phyloP scores from a whole-genome alignment of 768 basidiomycete genomes.

The Pulveroboletus ravenelii region DNA sequence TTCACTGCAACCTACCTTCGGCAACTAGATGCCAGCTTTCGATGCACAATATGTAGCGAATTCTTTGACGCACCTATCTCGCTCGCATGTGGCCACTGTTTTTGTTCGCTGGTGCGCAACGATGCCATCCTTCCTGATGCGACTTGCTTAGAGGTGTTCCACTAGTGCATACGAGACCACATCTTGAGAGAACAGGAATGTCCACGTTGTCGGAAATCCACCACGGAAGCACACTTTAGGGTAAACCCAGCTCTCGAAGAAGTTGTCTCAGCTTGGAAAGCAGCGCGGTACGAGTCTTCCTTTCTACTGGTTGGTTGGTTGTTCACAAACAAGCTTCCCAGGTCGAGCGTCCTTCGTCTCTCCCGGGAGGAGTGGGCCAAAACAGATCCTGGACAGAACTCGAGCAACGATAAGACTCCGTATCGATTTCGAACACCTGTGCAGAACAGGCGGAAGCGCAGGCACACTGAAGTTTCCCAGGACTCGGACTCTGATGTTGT shows the following conservation, averaged over 20 bases:
- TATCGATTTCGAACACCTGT: slow-evolving; percentile 12
- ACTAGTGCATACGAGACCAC: slow-evolving; percentile 65
- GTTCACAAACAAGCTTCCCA: slow-evolving; percentile 16
- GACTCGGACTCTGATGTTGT: slow-evolving; percentile 28
- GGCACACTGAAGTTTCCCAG: slow-evolving; percentile 18
- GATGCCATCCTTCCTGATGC: not conserved
- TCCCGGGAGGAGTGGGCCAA: slow-evolving; percentile 31
- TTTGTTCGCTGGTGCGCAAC: slow-evolving; percentile 65
- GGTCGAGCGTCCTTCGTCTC: slow-evolving; percentile 41
- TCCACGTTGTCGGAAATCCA: slow-evolving; percentile 59
- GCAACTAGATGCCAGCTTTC: slow-evolving; percentile 56
- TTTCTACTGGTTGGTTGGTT: not conserved
- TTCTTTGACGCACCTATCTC: slow-evolving; percentile 69
- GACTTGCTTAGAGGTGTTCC: slow-evolving; percentile 3
- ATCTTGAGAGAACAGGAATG: slow-evolving; percentile 61
- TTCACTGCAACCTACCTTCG: slow-evolving; percentile 61
- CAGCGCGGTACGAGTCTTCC: slow-evolving; percentile 49
- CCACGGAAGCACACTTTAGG: slow-evolving; percentile 59
- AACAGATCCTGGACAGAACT: slow-evolving; percentile 3
- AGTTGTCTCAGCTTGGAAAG: slow-evolving; percentile 64
- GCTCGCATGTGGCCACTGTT: slow-evolving; percentile 73
- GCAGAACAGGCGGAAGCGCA: slow-evolving; percentile 35
- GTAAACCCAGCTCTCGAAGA: slow-evolving; percentile 70
- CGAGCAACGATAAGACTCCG: slow-evolving; percentile 14
- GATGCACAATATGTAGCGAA: slow-evolving; percentile 76